These are phyloP conservation scores for Globisporangium carolinianum DNA, from an alignment of 352 stramenopile genomes.

Conservation along the genomic window DNA sequence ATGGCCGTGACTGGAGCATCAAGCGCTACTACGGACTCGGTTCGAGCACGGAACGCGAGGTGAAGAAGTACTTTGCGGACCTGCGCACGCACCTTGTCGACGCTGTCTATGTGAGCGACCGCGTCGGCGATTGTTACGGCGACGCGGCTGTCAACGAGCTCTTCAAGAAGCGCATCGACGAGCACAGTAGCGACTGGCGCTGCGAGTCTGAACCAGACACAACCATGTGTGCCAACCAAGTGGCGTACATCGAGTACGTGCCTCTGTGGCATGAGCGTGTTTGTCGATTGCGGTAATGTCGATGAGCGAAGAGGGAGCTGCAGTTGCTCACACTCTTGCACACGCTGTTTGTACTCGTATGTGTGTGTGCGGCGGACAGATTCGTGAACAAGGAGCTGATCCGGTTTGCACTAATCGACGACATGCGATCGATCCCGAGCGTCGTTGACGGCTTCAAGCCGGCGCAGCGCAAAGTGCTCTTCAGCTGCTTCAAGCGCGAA, in stretches of 20 bases:
- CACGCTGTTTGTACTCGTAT: conserved; percentile 2
- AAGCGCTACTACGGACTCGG: conserved; percentile 99
- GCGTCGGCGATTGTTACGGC: conserved; percentile 26
- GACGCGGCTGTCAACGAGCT: conserved; percentile 97
- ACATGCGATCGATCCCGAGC: conserved; percentile 94
- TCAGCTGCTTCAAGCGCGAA: conserved; percentile 97
- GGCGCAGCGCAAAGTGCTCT: conserved; percentile 97
- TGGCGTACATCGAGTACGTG: conserved; percentile 89
- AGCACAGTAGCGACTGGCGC: conserved; percentile 94
- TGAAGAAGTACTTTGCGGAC: conserved; percentile 97
- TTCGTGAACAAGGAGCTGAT: conserved; percentile 99
- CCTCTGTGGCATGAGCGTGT: neutral
- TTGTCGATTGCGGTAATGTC: neutral
- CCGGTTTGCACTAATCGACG: conserved; percentile 97
- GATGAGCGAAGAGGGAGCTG: neutral
- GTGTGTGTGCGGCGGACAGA: conserved; percentile 16
- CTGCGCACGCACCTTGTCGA: conserved; percentile 91
- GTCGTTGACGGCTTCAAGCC: conserved; percentile 98
- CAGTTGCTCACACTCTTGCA: conserved; percentile 9
- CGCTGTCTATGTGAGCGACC: conserved; percentile 90
- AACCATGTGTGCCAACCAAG: conserved; percentile 87
- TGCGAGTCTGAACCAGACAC: conserved; percentile 75
- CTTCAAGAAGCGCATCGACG: conserved; percentile 93
- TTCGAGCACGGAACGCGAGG: conserved; percentile 95
- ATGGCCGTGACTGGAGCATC: conserved; percentile 92